Percentiles rank a stretch among this genome's conserved stretches.
phyloP scores from a whole-genome alignment of 331 rosid species.

The Pyrus hybrid region DNA sequence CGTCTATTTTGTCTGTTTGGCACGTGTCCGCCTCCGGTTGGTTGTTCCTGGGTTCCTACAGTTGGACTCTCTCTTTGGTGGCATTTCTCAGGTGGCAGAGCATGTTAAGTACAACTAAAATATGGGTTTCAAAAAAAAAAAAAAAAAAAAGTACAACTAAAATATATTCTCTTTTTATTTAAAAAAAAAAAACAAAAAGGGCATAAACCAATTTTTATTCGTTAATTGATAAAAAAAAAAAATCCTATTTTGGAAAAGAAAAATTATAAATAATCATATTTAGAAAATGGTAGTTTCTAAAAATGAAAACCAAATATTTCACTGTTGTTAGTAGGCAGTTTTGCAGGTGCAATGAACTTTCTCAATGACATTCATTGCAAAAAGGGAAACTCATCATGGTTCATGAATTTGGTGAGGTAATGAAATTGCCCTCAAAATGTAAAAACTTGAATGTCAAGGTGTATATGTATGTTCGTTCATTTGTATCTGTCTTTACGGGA shows the following conservation, averaged over 20 bases:
- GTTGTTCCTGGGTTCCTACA: neutral
- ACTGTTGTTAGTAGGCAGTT: neutral
- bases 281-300: neutral
- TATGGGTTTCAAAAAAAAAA: too few relatives aligned
- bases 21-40: slow-evolving; percentile 31
- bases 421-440: too few relatives aligned
- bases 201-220: too few relatives aligned
- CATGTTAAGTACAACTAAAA: too few relatives aligned
- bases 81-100: slow-evolving; percentile 1
- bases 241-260: neutral
- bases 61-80: neutral
- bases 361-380: neutral
- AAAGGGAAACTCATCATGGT: neutral
- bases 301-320: neutral
- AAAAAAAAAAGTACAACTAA: neutral
- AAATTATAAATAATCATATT: neutral
- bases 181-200: too few relatives aligned
- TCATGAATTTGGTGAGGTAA: neutral
- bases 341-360: neutral
- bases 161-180: too few relatives aligned
- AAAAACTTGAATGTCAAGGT: too few relatives aligned
- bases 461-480: too few relatives aligned
- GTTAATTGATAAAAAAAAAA: too few relatives aligned
- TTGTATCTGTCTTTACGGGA: too few relatives aligned
- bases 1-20: slow-evolving; percentile 14